phyloP scores from a whole-genome alignment of 73 alveolate genomes.

The Tetrahymena elliotti region DNA sequence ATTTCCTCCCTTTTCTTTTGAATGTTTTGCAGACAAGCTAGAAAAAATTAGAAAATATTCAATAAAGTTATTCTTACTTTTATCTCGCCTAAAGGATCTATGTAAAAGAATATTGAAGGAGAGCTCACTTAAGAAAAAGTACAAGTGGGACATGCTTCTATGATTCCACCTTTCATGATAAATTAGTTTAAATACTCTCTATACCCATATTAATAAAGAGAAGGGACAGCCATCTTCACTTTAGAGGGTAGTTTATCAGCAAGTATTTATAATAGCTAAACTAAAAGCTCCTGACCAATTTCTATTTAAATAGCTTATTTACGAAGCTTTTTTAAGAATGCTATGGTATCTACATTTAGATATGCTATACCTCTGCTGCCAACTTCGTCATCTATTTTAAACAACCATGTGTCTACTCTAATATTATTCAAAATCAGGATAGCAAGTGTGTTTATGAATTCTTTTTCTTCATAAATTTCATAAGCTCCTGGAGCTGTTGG shows the following conservation, averaged over 20 bases:
- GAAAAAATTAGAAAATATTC: not conserved
- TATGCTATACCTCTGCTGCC: conserved; percentile 96
- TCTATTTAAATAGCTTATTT: conserved; percentile 27
- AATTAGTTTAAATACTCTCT: conserved; percentile 77
- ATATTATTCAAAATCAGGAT: conserved; percentile 85
- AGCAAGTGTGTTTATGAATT: conserved; percentile 83
- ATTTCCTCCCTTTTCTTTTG: too few species aligned
- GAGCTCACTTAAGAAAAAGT: conserved; percentile 71
- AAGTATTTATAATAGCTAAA: conserved; percentile 41
- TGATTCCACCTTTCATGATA: conserved; percentile 91
- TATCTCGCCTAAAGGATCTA: conserved; percentile 94
- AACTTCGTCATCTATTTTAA: conserved; percentile 94
- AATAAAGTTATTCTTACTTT: conserved; percentile 61
- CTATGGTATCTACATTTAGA: conserved; percentile 58
- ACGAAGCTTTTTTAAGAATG: not conserved
- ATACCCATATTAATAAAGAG: conserved; percentile 72
- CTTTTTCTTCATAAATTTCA: conserved; percentile 95
- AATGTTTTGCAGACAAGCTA: too few species aligned
- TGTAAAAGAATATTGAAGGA: conserved; percentile 78
- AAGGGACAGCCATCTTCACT: conserved; percentile 80
- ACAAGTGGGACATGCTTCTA: conserved; percentile 96
- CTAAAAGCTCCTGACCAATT: conserved; percentile 1
- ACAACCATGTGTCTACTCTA: conserved; percentile 88
- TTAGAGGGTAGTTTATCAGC: conserved; percentile 76
- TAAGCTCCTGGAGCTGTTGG: conserved; percentile 91